These are phyloP conservation scores for Hyphopichia burtonii DNA, from an alignment of 1,139 yeast species.

Conservation along the genomic window DNA sequence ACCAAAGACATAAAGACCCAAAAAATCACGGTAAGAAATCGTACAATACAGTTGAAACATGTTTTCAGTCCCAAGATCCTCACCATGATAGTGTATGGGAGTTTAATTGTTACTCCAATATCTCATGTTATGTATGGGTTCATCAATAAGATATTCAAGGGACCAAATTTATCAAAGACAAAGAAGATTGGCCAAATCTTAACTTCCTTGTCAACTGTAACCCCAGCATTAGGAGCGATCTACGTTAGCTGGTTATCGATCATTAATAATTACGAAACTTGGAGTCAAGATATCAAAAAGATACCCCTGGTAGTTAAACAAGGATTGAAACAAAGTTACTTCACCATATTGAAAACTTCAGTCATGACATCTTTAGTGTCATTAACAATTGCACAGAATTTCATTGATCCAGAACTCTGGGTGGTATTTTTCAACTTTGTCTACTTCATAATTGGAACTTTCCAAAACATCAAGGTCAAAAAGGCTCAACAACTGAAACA, in stretches of 20 bases:
- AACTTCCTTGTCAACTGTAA: slow-evolving; percentile 58
- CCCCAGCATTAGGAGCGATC: slow-evolving; percentile 60
- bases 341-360: slow-evolving; percentile 60
- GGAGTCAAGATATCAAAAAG: background rate
- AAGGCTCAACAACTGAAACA: slow-evolving; percentile 24
- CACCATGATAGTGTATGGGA: slow-evolving; percentile 73
- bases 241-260: slow-evolving; percentile 57
- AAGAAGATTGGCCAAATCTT: slow-evolving; percentile 58
- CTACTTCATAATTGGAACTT: slow-evolving; percentile 73
- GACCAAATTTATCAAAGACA: slow-evolving; percentile 32
- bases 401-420: slow-evolving; percentile 75
- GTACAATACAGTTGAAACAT: slow-evolving; percentile 27
- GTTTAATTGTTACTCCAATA: slow-evolving; percentile 68
- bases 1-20: slow-evolving; percentile 41
- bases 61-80: slow-evolving; percentile 49
- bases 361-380: slow-evolving; percentile 65
- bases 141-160: slow-evolving; percentile 43
- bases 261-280: slow-evolving; percentile 31
- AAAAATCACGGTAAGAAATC: slow-evolving; percentile 8
- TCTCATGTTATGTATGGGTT: slow-evolving; percentile 59
- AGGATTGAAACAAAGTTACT: slow-evolving; percentile 52
- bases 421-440: slow-evolving; percentile 77
- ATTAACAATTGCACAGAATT: slow-evolving; percentile 71
- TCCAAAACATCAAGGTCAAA: slow-evolving; percentile 70
- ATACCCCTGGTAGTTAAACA: slow-evolving; percentile 15